phyloP scores from a whole-genome alignment of 2,329 filamentous ascomycete species.

The Periconia sp. region DNA sequence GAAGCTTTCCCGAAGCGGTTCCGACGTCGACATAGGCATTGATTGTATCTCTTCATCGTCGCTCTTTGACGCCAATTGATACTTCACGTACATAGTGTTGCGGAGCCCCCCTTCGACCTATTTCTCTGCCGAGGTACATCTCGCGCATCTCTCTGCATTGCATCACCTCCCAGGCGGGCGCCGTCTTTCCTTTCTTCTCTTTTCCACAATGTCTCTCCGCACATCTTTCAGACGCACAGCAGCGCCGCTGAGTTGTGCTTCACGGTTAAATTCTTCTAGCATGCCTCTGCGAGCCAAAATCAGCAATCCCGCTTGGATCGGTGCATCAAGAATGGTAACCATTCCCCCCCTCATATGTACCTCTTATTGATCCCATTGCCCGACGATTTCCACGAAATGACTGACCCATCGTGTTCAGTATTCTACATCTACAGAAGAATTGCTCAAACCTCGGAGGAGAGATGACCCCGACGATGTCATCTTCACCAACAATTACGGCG shows the following conservation, averaged over 20 bases:
- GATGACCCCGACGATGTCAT: conserved; percentile 90
- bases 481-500: conserved; percentile 84
- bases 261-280: conserved; percentile 33
- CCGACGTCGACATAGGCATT: background rate
- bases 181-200: conserved; percentile 16
- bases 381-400: background rate
- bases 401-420: conserved; percentile 27
- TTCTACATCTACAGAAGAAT: conserved; percentile 34
- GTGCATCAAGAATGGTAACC: conserved; percentile 55
- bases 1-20: conserved; percentile 12
- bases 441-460: conserved; percentile 58
- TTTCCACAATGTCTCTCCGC: conserved; percentile 48
- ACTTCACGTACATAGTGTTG: conserved; percentile 2
- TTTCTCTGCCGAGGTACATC: conserved; percentile 42
- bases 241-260: conserved; percentile 42
- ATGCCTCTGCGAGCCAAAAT: conserved; percentile 87
- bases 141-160: conserved; percentile 5
- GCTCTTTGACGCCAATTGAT: conserved; percentile 11
- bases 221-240: conserved; percentile 43
- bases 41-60: background rate
- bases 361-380: background rate
- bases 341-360: conserved; percentile 1
- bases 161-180: background rate
- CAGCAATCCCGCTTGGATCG: conserved; percentile 58
- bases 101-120: conserved; percentile 3